Percentiles rank a stretch among this genome's conserved stretches.
phyloP scores from a whole-genome alignment of 2,329 filamentous ascomycete genomes.

The Phaeosphaeriaceae sp. region DNA sequence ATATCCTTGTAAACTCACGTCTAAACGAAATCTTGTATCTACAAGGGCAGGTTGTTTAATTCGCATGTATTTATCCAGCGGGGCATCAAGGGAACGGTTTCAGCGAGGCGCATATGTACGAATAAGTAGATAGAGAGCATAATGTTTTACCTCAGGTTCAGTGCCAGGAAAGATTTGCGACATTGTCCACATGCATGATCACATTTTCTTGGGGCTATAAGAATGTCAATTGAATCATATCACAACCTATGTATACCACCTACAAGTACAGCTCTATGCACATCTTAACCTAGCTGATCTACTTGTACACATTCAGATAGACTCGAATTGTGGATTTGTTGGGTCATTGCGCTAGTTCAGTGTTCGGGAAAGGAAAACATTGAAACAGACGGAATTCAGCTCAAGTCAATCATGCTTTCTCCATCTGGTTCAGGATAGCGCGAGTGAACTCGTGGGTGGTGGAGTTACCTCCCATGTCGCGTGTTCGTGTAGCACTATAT shows the following conservation, averaged over 20 bases:
- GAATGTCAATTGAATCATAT: constrained; percentile 45
- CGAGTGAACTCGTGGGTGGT: constrained; percentile 95
- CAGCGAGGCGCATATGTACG: constrained; percentile 1
- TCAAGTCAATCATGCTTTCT: constrained; percentile 54
- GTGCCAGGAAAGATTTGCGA: neutral
- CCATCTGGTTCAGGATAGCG: constrained; percentile 95
- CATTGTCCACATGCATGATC: neutral
- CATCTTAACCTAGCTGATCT: constrained; percentile 29
- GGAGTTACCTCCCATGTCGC: constrained; percentile 91
- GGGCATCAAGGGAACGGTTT: neutral
- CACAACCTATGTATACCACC: constrained; percentile 49
- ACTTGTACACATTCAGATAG: constrained; percentile 41
- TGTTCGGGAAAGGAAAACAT: constrained; percentile 19
- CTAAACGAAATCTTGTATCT: too few species aligned
- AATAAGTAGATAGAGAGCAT: constrained; percentile 12
- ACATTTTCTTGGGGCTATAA: too few species aligned
- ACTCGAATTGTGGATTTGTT: constrained; percentile 7
- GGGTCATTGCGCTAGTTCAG: constrained; percentile 20
- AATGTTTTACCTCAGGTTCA: constrained; percentile 2
- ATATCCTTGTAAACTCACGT: neutral
- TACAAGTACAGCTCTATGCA: constrained; percentile 51
- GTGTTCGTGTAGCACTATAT: constrained; percentile 79
- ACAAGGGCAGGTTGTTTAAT: too few species aligned
- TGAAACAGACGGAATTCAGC: constrained; percentile 20
- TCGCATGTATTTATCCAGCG: neutral